These are phyloP conservation scores for Pichia insulana DNA, from an alignment of 805 yeast genomes.

Conservation along the genomic window DNA sequence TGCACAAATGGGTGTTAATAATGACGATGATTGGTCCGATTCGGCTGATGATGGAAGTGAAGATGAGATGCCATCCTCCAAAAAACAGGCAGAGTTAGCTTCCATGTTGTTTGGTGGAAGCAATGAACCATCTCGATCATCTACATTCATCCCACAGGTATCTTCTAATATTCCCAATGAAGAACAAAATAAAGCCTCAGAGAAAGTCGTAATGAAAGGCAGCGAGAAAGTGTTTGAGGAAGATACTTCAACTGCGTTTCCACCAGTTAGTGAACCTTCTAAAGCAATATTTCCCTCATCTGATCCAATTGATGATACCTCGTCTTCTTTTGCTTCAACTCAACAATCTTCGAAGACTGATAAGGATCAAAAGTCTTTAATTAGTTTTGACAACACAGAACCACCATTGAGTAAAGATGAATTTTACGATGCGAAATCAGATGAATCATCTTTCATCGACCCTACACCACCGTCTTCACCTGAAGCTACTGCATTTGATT, in stretches of 20 bases:
- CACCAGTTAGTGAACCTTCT: slow-evolving; percentile 16
- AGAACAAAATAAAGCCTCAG: neutral
- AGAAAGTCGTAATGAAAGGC: neutral
- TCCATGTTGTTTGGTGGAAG: slow-evolving; percentile 45
- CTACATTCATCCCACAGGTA: slow-evolving; percentile 12
- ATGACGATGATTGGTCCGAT: slow-evolving; percentile 35
- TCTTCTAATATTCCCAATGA: neutral
- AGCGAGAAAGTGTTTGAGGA: slow-evolving; percentile 9
- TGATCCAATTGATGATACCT: slow-evolving; percentile 3
- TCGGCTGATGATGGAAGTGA: slow-evolving; percentile 34
- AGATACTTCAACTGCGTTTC: slow-evolving; percentile 1
- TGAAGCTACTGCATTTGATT: neutral
- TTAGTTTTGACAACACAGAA: neutral
- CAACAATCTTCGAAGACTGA: slow-evolving; percentile 5
- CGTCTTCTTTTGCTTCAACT: slow-evolving; percentile 17
- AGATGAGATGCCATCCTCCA: slow-evolving; percentile 38
- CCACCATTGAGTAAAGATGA: slow-evolving; percentile 1
- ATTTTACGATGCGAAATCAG: slow-evolving; percentile 15
- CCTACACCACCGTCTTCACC: slow-evolving; percentile 23
- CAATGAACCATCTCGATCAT: slow-evolving; percentile 18
- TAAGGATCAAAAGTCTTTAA: neutral
- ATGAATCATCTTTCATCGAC: slow-evolving; percentile 14
- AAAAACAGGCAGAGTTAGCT: slow-evolving; percentile 50
- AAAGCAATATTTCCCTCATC: slow-evolving; percentile 13
- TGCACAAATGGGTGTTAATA: slow-evolving; percentile 52